phyloP scores from a whole-genome alignment of 1,284 basidiomycete genomes.

The Malassezia vespertilionis region DNA sequence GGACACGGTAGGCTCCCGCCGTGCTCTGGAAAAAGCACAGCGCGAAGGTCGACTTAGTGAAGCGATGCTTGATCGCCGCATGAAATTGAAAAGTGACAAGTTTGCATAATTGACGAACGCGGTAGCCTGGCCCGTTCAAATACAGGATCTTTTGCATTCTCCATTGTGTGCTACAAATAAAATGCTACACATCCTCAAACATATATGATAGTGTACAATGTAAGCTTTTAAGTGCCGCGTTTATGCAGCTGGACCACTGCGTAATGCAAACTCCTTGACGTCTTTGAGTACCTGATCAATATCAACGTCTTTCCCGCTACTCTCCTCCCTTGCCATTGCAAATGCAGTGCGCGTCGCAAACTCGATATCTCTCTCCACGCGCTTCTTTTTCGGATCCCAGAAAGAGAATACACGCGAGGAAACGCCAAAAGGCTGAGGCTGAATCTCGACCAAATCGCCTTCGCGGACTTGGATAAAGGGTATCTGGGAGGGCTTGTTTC shows the following conservation, averaged over 20 bases:
- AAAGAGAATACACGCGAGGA: conserved; percentile 37
- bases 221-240: too few relatives aligned
- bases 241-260: too few relatives aligned
- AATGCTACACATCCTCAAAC: too few relatives aligned
- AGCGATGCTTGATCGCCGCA: conserved; percentile 37
- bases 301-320: background rate
- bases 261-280: too few relatives aligned
- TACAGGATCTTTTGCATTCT: too few relatives aligned
- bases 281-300: too few relatives aligned
- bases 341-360: conserved; percentile 23
- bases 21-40: conserved; percentile 11
- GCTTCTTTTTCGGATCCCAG: conserved; percentile 37
- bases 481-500: conserved; percentile 87
- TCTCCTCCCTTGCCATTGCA: background rate
- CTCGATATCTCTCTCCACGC: conserved; percentile 32
- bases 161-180: too few relatives aligned
- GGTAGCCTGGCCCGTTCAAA: too few relatives aligned
- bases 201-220: too few relatives aligned
- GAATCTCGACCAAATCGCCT: conserved; percentile 42
- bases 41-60: conserved; percentile 35
- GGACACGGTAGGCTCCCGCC: conserved; percentile 2
- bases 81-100: conserved; percentile 32
- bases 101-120: too few relatives aligned
- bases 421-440: conserved; percentile 44
- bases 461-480: conserved; percentile 75